Percentiles rank a stretch among this genome's conserved stretches.
Evolutionary conservation across 2,329 filamentous ascomycete genomes (phyloP).

Genomic region (Talaromyces sp.): DNA sequence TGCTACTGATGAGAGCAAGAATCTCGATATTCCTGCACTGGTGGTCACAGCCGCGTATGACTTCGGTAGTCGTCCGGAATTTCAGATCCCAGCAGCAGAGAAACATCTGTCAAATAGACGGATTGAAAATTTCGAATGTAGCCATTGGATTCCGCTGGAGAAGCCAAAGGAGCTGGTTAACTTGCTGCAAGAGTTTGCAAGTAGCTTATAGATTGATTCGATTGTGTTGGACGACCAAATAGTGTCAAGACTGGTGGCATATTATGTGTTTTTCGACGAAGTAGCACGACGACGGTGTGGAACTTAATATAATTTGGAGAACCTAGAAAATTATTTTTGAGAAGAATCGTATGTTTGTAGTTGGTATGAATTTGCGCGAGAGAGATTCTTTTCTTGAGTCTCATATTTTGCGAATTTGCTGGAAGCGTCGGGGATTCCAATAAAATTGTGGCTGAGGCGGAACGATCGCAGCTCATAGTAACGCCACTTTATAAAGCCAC

Average conservation of each 20-base stretch:
- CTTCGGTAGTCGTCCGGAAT: slow-evolving; percentile 3
- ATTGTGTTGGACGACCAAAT: background rate
- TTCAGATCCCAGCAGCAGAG: slow-evolving; percentile 8
- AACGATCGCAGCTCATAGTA: too few relatives aligned
- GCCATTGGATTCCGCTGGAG: slow-evolving; percentile 15
- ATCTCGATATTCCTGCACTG: slow-evolving; percentile 3
- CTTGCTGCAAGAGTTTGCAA: slow-evolving; percentile 5
- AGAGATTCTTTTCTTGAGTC: too few relatives aligned
- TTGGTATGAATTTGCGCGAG: too few relatives aligned
- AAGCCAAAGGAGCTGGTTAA: background rate
- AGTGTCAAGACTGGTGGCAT: background rate
- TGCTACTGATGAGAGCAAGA: slow-evolving; percentile 13
- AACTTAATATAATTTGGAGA: too few relatives aligned
- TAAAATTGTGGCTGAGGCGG: too few relatives aligned
- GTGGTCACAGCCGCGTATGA: slow-evolving; percentile 8
- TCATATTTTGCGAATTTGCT: too few relatives aligned
- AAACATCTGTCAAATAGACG: slow-evolving; percentile 1
- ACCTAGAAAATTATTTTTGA: too few relatives aligned
- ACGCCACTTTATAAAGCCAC: too few relatives aligned
- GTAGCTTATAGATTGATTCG: background rate
- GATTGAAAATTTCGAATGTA: slow-evolving; percentile 3
- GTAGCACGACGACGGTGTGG: background rate
- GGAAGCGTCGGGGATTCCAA: too few relatives aligned
- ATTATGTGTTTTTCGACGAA: background rate
- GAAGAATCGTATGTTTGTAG: too few relatives aligned